Conservation (phyloP, 441 rosid genomes). For the Macaranga tanarius region DNA sequence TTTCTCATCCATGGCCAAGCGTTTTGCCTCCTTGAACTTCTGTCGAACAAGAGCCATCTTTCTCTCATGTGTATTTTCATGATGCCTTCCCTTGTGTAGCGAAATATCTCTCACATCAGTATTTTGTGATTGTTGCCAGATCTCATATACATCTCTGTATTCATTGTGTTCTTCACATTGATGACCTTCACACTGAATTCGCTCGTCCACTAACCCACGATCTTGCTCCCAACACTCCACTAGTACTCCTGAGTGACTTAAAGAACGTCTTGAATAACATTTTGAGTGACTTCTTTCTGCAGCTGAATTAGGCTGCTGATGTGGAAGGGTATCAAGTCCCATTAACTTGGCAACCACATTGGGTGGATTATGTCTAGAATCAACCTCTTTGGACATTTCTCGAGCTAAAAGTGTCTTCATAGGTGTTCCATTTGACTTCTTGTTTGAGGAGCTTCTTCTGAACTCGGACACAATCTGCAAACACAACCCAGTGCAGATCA, state of each 20-base stretch:
- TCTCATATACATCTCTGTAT: constrained; percentile 70
- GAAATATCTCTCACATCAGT: constrained; percentile 48
- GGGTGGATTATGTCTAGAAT: constrained; percentile 52
- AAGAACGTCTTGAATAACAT: constrained; percentile 46
- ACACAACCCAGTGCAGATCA: constrained; percentile 27
- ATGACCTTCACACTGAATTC: constrained; percentile 43
- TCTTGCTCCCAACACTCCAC: constrained; percentile 48
- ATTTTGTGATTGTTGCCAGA: constrained; percentile 59
- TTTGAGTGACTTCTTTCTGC: constrained; percentile 49
- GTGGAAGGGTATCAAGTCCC: constrained; percentile 91
- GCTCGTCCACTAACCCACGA: constrained; percentile 43
- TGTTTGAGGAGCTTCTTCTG: constrained; percentile 63
- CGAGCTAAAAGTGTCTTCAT: constrained; percentile 83
- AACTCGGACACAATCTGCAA: constrained; percentile 60
- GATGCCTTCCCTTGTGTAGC: constrained; percentile 45
- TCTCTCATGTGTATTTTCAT: constrained; percentile 44
- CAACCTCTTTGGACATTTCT: constrained; percentile 81
- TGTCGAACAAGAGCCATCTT: constrained; percentile 76
- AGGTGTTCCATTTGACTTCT: constrained; percentile 57
- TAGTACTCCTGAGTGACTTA: constrained; percentile 47
- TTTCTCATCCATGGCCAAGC: constrained; percentile 70
- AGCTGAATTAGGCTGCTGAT: constrained; percentile 43
- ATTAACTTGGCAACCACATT: constrained; percentile 94
- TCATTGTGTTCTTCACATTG: constrained; percentile 45
- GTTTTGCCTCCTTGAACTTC: constrained; percentile 87